Base-by-base conservation (phyloP, 176 grass and related monocot genomes). In the Phragmites australis region DNA sequence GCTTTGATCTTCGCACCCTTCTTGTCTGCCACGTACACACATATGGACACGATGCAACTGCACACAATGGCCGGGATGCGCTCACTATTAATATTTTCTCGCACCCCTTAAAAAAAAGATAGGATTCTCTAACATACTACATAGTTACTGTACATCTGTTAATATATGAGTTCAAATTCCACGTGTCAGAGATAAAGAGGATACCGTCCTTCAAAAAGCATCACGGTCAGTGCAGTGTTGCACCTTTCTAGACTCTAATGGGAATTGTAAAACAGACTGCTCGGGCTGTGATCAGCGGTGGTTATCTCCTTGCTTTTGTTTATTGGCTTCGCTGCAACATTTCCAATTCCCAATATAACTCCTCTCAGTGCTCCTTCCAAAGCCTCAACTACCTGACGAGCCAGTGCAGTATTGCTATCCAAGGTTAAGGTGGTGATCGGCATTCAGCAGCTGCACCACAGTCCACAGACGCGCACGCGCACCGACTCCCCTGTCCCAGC, bases 401-500 rank as follows among this genome's bases (percentile, higher is more conserved):
- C 31, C 16, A 9, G 61, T 39, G 30, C 26, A 31, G 1, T 37
- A 19, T 15, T 2, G 19, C 18, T 9, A 31, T 50, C 68, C 22
- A n/a, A 27, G 65, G 25, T 30, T 45, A 50, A 37, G 34, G 3
- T 5, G 57, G 57, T 14, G 57, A 61, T 60, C 57, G 16, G 13
- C 57, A 61, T n/a, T 19, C n/a, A 70, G n/a, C 18, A 6, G 4
- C 55, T 6, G 32, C 40, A 15, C 44, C 15, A 8, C 23, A 8
- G 23, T 23, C 3, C 49, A 19, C 53, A 9, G 17, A 5, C 43
- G 19, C 75, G 11, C 84, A n/a, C 75, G 5, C 21, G 15, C 80
- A 29, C 69, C 75, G 50, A 51, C 45, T n/a, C 74, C 76, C 39
- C 30, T 75, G 61, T 70, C 70, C 64, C 71, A 31, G 61, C 44